Evolutionary conservation across 1,139 yeast species (phyloP).

Genomic region (Kodamaea alishanica): DNA sequence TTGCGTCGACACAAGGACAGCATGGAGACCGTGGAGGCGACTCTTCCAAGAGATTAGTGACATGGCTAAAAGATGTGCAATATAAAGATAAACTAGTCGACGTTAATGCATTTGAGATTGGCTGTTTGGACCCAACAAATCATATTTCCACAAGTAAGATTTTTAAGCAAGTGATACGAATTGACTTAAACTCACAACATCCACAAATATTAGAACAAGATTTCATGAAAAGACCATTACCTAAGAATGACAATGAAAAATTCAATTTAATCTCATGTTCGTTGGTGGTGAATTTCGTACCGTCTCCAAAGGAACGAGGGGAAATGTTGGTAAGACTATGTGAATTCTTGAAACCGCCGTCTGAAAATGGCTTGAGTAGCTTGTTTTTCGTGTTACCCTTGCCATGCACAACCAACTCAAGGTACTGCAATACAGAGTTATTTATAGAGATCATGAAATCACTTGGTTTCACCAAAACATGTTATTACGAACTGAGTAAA

Average conservation of each 20-base stretch:
- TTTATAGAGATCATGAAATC: conserved; percentile 47
- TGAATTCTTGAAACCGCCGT: conserved; percentile 47
- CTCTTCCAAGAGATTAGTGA: conserved; percentile 69
- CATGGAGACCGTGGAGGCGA: conserved; percentile 79
- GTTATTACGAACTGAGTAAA: conserved; percentile 61
- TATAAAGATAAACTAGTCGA: conserved; percentile 14
- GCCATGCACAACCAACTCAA: conserved; percentile 79
- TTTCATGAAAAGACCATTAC: conserved; percentile 74
- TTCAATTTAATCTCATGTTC: conserved; percentile 78
- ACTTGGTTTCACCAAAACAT: conserved; percentile 53
- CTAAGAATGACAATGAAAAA: conserved; percentile 37
- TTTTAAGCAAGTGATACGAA: conserved; percentile 50
- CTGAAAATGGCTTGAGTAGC: conserved; percentile 22
- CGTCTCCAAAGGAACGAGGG: conserved; percentile 67
- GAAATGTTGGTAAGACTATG: conserved; percentile 66
- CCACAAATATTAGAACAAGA: conserved; percentile 71
- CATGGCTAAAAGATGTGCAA: conserved; percentile 50
- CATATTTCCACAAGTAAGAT: conserved; percentile 57
- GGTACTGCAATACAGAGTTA: conserved; percentile 58
- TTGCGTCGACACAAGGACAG: conserved; percentile 88
- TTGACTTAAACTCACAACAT: conserved; percentile 81
- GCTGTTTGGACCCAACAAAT: conserved; percentile 69
- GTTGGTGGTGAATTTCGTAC: conserved; percentile 83
- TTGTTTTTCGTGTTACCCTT: conserved; percentile 81
- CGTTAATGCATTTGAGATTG: conserved; percentile 68